Conservation (phyloP, 257 asterid species). For the Primulina tabacum region DNA sequence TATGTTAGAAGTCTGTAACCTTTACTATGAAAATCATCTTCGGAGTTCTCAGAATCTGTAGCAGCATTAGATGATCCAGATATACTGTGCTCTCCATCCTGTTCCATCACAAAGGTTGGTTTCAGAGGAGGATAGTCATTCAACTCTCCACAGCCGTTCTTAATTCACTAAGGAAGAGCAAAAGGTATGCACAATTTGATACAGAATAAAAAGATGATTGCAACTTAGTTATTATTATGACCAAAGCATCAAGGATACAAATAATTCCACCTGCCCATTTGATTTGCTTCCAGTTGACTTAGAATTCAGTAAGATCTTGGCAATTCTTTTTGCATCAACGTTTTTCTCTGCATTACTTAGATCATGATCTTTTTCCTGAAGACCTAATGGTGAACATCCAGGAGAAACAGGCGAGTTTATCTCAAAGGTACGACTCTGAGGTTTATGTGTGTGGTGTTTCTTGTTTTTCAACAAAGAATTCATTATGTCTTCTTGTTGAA, state of each 20-base stretch:
- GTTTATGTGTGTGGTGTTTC: conserved; percentile 29
- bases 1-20: conserved; percentile 41
- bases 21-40: conserved; percentile 45
- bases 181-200: conserved; percentile 22
- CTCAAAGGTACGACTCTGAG: conserved; percentile 36
- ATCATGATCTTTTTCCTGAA: conserved; percentile 35
- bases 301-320: conserved; percentile 45
- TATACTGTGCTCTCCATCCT: conserved; percentile 39
- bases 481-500: conserved; percentile 34
- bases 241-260: conserved; percentile 55
- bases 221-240: conserved; percentile 17
- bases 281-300: conserved; percentile 35
- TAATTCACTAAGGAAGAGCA: conserved; percentile 40
- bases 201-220: conserved; percentile 8
- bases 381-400: conserved; percentile 31
- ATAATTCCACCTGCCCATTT: conserved; percentile 37
- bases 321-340: conserved; percentile 36
- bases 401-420: conserved; percentile 34
- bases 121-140: conserved; percentile 38
- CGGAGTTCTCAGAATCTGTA: conserved; percentile 47
- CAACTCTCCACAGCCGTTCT: conserved; percentile 44
- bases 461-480: conserved; percentile 36
- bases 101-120: conserved; percentile 39
- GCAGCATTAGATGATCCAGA: conserved; percentile 42
- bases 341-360: conserved; percentile 34